A percentile compares a stretch with the other conserved stretches of the same genome.
phyloP scores from a whole-genome alignment of 495 filamentous ascomycete genomes.

The Neurospora tetraspora region DNA sequence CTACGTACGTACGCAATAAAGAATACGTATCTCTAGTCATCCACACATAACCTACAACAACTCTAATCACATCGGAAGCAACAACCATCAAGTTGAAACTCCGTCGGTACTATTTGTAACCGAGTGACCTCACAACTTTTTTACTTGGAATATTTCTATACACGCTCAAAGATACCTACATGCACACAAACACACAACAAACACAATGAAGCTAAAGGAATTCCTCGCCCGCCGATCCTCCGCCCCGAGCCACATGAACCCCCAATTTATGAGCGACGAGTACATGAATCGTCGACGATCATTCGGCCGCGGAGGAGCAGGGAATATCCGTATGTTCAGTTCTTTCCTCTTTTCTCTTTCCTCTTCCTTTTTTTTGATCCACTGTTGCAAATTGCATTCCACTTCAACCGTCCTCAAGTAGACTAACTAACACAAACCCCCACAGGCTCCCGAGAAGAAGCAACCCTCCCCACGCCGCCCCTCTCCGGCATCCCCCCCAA shows the following conservation, averaged over 20 bases:
- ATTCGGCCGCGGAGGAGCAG: conserved; percentile 14
- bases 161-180: neutral
- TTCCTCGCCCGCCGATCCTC: neutral
- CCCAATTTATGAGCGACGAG: neutral
- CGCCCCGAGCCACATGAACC: neutral
- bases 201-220: neutral
- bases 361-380: no score
- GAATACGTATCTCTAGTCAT: neutral
- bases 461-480: neutral
- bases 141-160: neutral
- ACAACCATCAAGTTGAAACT: neutral
- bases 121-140: neutral
- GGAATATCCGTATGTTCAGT: conserved; percentile 12
- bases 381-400: no score
- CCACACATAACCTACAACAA: neutral
- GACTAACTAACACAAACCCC: neutral
- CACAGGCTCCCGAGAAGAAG: conserved; percentile 1
- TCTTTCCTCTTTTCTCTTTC: neutral
- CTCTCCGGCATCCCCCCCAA: neutral
- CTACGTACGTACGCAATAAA: neutral
- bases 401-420: neutral
- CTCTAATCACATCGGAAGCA: neutral
- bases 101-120: neutral
- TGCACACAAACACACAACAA: neutral
- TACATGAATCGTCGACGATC: conserved; percentile 7